Percentiles rank a stretch among this genome's conserved stretches.
Evolutionary conservation across 371 early-diverging fungal genomes (phyloP).

Genomic region (Actinomortierella ambigua): DNA sequence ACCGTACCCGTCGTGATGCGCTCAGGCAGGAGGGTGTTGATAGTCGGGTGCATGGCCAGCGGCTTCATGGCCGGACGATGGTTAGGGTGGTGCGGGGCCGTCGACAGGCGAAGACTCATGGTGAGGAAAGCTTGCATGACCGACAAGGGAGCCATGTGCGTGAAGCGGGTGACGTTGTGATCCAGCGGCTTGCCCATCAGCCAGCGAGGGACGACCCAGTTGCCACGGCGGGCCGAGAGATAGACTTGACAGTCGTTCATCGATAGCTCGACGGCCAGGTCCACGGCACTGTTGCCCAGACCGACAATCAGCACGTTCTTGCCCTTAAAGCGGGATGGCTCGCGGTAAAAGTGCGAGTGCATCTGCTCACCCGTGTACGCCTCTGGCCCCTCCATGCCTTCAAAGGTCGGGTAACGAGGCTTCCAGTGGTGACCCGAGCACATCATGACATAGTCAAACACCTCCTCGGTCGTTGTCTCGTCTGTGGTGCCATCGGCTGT

Average conservation of each 20-base stretch:
- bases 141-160: conserved; percentile 23
- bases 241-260: conserved; percentile 53
- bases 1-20: conserved; percentile 55
- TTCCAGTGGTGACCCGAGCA: conserved; percentile 58
- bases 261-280: conserved; percentile 57
- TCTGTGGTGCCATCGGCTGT: conserved; percentile 5
- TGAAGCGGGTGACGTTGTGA: conserved; percentile 46
- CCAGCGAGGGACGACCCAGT: conserved; percentile 29
- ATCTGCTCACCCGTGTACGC: conserved; percentile 49
- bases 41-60: conserved; percentile 47
- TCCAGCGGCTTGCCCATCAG: conserved; percentile 53
- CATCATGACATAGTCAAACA: conserved; percentile 58
- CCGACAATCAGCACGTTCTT: conserved; percentile 54
- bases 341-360: conserved; percentile 57
- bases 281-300: conserved; percentile 58
- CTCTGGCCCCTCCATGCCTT: conserved; percentile 48
- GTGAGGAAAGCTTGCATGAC: conserved; percentile 10
- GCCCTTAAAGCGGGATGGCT: conserved; percentile 48
- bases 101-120: not conserved
- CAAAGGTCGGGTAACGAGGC: conserved; percentile 54
- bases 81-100: conserved; percentile 31
- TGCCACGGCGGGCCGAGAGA: conserved; percentile 48
- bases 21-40: conserved; percentile 51
- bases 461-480: conserved; percentile 48
- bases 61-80: conserved; percentile 40